Conservation (phyloP, 495 filamentous ascomycete genomes). For the Cudoniella acicularis region DNA sequence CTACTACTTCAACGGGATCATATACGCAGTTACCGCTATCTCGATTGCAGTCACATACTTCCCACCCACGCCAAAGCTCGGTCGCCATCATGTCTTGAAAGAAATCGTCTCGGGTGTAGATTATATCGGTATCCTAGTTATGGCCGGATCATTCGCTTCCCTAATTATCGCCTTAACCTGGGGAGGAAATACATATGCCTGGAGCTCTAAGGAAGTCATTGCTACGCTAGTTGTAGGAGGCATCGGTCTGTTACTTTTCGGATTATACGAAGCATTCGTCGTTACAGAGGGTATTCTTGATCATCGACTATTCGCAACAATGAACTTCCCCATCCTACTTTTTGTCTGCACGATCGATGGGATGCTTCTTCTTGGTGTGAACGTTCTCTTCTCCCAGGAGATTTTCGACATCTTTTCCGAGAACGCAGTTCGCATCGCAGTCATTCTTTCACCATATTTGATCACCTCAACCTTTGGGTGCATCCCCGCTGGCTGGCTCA, state of each 20-base stretch:
- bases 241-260: slow-evolving; percentile 41
- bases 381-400: slow-evolving; percentile 17
- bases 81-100: slow-evolving; percentile 5
- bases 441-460: slow-evolving; percentile 14
- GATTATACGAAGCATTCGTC: slow-evolving; percentile 42
- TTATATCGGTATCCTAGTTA: slow-evolving; percentile 11
- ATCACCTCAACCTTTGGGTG: slow-evolving; percentile 16
- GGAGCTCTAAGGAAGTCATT: slow-evolving; percentile 57
- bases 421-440: slow-evolving; percentile 16
- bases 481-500: slow-evolving; percentile 18
- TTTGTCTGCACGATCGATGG: slow-evolving; percentile 18
- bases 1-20: slow-evolving; percentile 20
- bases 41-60: slow-evolving; percentile 11
- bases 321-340: slow-evolving; percentile 19
- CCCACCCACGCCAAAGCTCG: slow-evolving; percentile 15
- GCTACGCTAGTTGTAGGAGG: slow-evolving; percentile 53
- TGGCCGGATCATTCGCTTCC: slow-evolving; percentile 14
- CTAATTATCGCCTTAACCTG: slow-evolving; percentile 42
- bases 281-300: slow-evolving; percentile 19
- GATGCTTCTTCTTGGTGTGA: slow-evolving; percentile 19
- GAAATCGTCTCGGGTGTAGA: slow-evolving; percentile 6
- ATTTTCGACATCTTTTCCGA: slow-evolving; percentile 17
- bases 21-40: slow-evolving; percentile 11
- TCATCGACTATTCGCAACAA: slow-evolving; percentile 12
- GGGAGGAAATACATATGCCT: slow-evolving; percentile 53